Evolutionary conservation across 108 stramenopile genomes (phyloP).

Genomic region (Skeletonema marinoi): DNA sequence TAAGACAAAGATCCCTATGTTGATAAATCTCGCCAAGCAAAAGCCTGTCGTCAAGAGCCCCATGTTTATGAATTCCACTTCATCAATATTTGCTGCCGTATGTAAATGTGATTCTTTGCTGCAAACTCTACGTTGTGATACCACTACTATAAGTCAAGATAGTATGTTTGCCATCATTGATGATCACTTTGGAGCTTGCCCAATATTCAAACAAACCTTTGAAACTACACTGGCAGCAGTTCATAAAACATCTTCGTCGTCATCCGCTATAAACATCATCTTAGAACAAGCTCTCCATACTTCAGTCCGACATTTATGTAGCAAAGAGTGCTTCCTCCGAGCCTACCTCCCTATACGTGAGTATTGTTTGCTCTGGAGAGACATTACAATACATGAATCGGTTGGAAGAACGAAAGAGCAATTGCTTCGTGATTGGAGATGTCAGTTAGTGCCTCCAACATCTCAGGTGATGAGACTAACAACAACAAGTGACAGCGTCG

Average conservation of each 20-base stretch:
- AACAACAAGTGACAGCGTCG: not conserved
- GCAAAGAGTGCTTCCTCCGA: conserved; percentile 44
- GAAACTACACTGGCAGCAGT: conserved; percentile 1
- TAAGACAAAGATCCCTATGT: no score
- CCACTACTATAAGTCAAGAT: not conserved
- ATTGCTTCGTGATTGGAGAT: conserved; percentile 43
- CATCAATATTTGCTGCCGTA: conserved; percentile 10
- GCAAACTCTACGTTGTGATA: conserved; percentile 5
- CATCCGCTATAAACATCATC: not conserved
- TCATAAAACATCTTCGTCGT: not conserved
- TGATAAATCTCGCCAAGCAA: not conserved
- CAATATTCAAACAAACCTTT: conserved; percentile 8
- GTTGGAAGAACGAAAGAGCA: conserved; percentile 2
- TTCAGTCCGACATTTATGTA: conserved; percentile 45
- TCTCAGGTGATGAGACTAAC: not conserved
- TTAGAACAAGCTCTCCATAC: conserved; percentile 19
- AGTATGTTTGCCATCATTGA: not conserved
- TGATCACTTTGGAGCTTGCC: conserved; percentile 13
- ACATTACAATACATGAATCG: conserved; percentile 14
- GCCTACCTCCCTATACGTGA: conserved; percentile 52
- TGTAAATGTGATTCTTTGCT: conserved; percentile 12
- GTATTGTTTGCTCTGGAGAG: conserved; percentile 38
- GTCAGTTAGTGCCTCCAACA: conserved; percentile 11
- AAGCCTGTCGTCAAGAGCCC: conserved; percentile 16
- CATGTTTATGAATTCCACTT: conserved; percentile 19